Evolutionary conservation across 805 yeast genomes (phyloP).

Genomic region (Naumovozyma baii): DNA sequence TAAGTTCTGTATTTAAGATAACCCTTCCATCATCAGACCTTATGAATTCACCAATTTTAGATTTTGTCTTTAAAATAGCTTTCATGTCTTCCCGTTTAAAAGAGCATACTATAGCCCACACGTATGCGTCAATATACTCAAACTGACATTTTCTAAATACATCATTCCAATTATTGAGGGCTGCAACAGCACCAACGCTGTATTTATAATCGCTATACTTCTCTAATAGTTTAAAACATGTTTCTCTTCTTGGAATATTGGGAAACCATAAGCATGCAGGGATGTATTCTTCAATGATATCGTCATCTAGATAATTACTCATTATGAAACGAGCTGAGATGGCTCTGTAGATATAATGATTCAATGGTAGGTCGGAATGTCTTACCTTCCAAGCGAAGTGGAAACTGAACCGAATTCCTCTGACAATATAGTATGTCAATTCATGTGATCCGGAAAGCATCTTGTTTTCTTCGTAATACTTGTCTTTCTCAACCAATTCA

Average conservation of each 20-base stretch:
- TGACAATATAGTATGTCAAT: slow-evolving; percentile 1
- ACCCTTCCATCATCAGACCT: neutral
- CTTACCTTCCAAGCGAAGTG: slow-evolving; percentile 1
- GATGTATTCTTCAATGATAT: slow-evolving; percentile 1
- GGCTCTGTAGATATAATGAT: neutral
- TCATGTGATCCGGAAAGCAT: no score
- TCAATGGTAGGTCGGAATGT: neutral
- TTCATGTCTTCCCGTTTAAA: neutral
- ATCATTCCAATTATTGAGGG: neutral
- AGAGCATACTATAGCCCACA: neutral
- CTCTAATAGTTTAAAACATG: slow-evolving; percentile 1
- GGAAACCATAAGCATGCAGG: slow-evolving; percentile 1
- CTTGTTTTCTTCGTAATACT: no score
- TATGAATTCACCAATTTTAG: neutral
- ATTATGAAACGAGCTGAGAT: slow-evolving; percentile 3
- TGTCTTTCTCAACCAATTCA: neutral
- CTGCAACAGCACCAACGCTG: neutral
- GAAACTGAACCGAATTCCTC: slow-evolving; percentile 1
- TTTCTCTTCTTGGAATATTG: neutral
- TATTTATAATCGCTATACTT: neutral
- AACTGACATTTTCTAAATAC: neutral
- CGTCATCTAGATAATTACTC: slow-evolving; percentile 4
- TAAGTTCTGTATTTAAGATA: neutral
- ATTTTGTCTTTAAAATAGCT: neutral
- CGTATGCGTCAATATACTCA: neutral